Percentiles rank a stretch among this genome's conserved stretches.
phyloP scores from a whole-genome alignment of 768 basidiomycete genomes.

The Collybia sp. region DNA sequence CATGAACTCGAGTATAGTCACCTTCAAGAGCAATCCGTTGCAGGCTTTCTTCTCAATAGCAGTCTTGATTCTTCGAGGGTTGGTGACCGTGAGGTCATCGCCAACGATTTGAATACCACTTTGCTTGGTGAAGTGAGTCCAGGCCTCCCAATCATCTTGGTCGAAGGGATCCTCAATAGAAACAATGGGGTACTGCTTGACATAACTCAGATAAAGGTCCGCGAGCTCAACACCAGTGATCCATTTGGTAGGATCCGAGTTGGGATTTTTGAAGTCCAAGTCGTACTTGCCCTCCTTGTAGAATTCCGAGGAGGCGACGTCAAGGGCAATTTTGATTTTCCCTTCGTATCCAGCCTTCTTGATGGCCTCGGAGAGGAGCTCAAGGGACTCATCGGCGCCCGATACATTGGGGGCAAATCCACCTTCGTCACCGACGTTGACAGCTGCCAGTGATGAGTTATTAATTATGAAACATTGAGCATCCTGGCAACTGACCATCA shows the following conservation, averaged over 20 bases:
- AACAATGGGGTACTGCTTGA: slow-evolving; percentile 93
- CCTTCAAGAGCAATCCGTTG: slow-evolving; percentile 97
- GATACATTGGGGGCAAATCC: slow-evolving; percentile 98
- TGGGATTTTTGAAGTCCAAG: slow-evolving; percentile 98
- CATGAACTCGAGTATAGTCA: neutral
- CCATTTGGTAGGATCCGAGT: slow-evolving; percentile 97
- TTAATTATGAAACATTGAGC: slow-evolving; percentile 9
- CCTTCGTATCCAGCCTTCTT: slow-evolving; percentile 97
- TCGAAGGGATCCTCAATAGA: slow-evolving; percentile 99
- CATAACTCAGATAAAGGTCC: slow-evolving; percentile 80
- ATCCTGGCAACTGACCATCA: slow-evolving; percentile 57
- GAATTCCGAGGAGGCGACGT: slow-evolving; percentile 99
- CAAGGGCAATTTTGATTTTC: slow-evolving; percentile 97
- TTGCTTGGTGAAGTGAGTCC: slow-evolving; percentile 84
- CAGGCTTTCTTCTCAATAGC: slow-evolving; percentile 99
- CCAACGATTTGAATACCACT: slow-evolving; percentile 88
- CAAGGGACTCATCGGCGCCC: slow-evolving; percentile 95
- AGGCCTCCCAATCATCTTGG: slow-evolving; percentile 99
- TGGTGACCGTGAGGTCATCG: slow-evolving; percentile 97
- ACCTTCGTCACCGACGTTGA: slow-evolving; percentile 99
- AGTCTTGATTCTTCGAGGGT: slow-evolving; percentile 94
- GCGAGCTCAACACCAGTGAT: slow-evolving; percentile 91
- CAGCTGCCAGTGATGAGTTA: slow-evolving; percentile 47
- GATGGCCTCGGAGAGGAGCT: slow-evolving; percentile 93
- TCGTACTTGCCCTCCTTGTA: slow-evolving; percentile 99